Base-by-base conservation (phyloP, 768 basidiomycete species). In the Leccinum subgranulosum region DNA sequence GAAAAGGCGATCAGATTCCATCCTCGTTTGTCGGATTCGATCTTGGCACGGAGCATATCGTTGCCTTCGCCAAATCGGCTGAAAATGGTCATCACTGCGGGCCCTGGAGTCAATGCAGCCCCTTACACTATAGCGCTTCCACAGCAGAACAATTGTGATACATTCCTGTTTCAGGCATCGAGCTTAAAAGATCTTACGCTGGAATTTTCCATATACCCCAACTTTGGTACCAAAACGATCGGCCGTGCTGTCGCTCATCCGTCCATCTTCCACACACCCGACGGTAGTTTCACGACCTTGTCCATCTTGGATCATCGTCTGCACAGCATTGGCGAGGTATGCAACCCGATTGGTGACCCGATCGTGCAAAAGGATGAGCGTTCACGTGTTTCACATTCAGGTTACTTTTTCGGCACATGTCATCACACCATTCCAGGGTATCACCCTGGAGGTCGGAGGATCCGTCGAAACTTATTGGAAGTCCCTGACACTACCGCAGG, bases 391-490 rank as follows among this genome's bases (percentile, higher is more conserved):
- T 47, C 41, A 17, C 48, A 49, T 56, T 53, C 58, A 94, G 92
- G 88, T 98, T 23, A 84, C 87, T 51, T 95, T 98, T 72, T 93
- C 93, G 66, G 79, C 92, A 31, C 90, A 85, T 64, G 82, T 94
- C 56, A 85, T 96, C 60, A 88, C 86, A 9, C 90, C 94, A 1
- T 98, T 98, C 75, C 85, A 87, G 56, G 94, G 92, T 3, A 92
- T 94, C 50, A 93, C 93, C 56, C 80, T 98, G 12, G 92, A 95
- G 74, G 89, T 98, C 54, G 95, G 94, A 23, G 96, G 97, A 25
- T 86, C 91, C 52, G 83, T 98, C 28, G 95, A 98, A 75, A 99
- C 96, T 0, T 99, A 99, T 72, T 99, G 97, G 97, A 98, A 98
- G 75, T 95, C 94, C 74, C 15, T 73, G 69, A 61, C 73, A 62